These are phyloP conservation scores for Blastocystis sp. DNA, from an alignment of 352 stramenopile species.

Conservation along the genomic window DNA sequence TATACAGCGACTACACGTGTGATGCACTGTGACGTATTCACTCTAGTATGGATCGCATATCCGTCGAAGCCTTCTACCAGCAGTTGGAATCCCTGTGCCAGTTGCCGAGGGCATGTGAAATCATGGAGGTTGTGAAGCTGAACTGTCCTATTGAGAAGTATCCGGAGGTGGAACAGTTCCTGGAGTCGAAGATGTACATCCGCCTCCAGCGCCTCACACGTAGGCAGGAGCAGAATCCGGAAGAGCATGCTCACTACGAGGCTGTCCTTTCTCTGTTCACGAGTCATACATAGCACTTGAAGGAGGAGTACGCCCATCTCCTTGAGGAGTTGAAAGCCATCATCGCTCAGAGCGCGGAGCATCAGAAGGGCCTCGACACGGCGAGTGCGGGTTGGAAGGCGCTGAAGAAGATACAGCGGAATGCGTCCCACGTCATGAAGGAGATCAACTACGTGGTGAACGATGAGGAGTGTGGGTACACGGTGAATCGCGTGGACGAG, in stretches of 20 bases:
- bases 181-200: constrained; percentile 4
- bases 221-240: background rate
- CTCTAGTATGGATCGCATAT: constrained; percentile 7
- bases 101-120: background rate
- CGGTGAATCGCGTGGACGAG: constrained; percentile 36
- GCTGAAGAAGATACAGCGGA: background rate
- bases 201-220: background rate
- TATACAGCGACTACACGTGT: constrained; percentile 42
- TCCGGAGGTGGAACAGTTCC: constrained; percentile 38
- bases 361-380: constrained; percentile 7
- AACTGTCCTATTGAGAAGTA: constrained; percentile 47
- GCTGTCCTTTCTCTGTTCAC: background rate
- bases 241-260: background rate
- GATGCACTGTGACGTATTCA: background rate
- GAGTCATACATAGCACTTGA: constrained; percentile 10
- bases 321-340: background rate
- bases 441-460: constrained; percentile 24
- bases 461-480: constrained; percentile 60
- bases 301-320: background rate
- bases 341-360: background rate
- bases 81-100: constrained; percentile 4
- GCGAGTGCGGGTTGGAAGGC: background rate
- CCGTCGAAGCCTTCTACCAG: background rate
- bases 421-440: background rate
- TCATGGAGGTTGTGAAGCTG: constrained; percentile 33